Percentiles rank a stretch among this genome's conserved stretches.
These are phyloP conservation scores for Heterobasidion annosum DNA, from an alignment of 1,284 basidiomycete species.

Conservation along the genomic window DNA sequence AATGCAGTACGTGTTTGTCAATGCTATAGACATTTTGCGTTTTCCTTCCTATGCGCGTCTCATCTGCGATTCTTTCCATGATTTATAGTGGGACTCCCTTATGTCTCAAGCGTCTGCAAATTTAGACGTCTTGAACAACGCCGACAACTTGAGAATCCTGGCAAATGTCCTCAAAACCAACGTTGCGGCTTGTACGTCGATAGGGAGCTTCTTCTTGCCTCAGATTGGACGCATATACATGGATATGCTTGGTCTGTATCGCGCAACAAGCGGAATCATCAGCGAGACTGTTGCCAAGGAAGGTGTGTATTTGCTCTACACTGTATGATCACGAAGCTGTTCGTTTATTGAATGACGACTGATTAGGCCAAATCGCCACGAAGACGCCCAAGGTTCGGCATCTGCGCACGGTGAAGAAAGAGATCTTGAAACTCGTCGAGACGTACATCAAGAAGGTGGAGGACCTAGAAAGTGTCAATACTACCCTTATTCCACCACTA, in stretches of 20 bases:
- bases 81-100: slow-evolving; percentile 86
- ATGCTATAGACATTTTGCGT: background rate
- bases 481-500: slow-evolving; percentile 89
- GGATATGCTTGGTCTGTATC: slow-evolving; percentile 98
- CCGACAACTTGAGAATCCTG: slow-evolving; percentile 96
- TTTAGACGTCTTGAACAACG: slow-evolving; percentile 85
- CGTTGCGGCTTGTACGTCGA: slow-evolving; percentile 95
- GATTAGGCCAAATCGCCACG: slow-evolving; percentile 80
- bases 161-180: slow-evolving; percentile 98
- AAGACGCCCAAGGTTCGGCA: slow-evolving; percentile 97
- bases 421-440: slow-evolving; percentile 95
- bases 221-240: slow-evolving; percentile 96
- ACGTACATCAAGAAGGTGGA: slow-evolving; percentile 97
- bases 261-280: slow-evolving; percentile 96
- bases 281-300: slow-evolving; percentile 87
- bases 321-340: background rate
- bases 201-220: slow-evolving; percentile 94
- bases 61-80: background rate
- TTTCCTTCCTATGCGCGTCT: background rate
- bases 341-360: background rate
- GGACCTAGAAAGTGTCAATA: slow-evolving; percentile 89
- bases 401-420: slow-evolving; percentile 96
- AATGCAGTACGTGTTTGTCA: slow-evolving; percentile 62
- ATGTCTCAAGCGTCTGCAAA: slow-evolving; percentile 95
- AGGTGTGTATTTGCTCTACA: slow-evolving; percentile 35